These are phyloP conservation scores for Tephrocybe sp. DNA, from an alignment of 768 basidiomycete genomes.

Conservation along the genomic window DNA sequence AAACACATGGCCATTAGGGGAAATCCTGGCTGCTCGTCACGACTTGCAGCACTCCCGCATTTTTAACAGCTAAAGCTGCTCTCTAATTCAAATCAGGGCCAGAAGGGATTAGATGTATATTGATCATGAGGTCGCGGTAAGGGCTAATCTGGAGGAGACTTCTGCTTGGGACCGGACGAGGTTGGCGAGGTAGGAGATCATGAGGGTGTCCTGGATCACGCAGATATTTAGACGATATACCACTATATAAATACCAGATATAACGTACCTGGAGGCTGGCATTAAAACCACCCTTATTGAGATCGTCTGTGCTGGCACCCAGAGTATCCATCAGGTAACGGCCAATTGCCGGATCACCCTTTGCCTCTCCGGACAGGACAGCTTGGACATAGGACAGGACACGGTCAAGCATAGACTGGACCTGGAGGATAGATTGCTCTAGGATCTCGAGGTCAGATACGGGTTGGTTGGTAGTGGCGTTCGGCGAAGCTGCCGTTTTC, in stretches of 20 bases:
- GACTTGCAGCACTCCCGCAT: slow-evolving; percentile 95
- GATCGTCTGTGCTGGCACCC: slow-evolving; percentile 65
- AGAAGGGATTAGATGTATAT: slow-evolving; percentile 9
- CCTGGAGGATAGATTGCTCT: slow-evolving; percentile 67
- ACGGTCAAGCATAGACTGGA: slow-evolving; percentile 79
- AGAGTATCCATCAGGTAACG: slow-evolving; percentile 90
- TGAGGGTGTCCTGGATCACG: slow-evolving; percentile 73
- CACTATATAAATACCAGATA: not conserved
- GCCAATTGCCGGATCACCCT: slow-evolving; percentile 84
- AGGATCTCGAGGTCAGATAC: slow-evolving; percentile 74
- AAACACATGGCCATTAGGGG: slow-evolving; percentile 95
- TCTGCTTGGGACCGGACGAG: slow-evolving; percentile 93
- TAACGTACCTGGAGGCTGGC: slow-evolving; percentile 65
- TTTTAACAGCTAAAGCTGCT: slow-evolving; percentile 73
- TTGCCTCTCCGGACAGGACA: slow-evolving; percentile 74
- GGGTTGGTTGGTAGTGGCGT: slow-evolving; percentile 50
- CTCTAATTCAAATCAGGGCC: not conserved
- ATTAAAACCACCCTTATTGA: slow-evolving; percentile 75
- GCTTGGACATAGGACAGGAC: slow-evolving; percentile 83
- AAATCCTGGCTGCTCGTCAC: slow-evolving; percentile 87
- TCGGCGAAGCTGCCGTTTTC: slow-evolving; percentile 43
- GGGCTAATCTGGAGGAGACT: slow-evolving; percentile 82
- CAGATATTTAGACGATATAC: slow-evolving; percentile 21
- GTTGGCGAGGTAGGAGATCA: slow-evolving; percentile 94
- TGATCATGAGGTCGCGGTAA: slow-evolving; percentile 53